Percentiles rank a stretch among this genome's conserved stretches.
Evolutionary conservation across 768 basidiomycete species (phyloP).

Genomic region (Tricholoma sp.): DNA sequence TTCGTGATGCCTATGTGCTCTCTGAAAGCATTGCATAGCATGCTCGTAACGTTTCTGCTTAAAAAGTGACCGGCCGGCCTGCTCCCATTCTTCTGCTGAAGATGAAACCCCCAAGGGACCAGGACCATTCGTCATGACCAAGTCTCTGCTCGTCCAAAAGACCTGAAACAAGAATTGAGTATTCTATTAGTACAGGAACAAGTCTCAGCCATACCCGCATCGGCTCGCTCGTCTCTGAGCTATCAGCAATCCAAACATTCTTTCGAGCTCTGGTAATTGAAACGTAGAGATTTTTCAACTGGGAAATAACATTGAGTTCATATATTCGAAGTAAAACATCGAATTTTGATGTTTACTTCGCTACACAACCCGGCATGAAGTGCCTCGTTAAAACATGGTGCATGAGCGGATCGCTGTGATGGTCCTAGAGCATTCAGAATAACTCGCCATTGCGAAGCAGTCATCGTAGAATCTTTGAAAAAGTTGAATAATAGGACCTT

Average conservation of each 20-base stretch:
- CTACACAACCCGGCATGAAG: conserved; percentile 52
- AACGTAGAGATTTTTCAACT: conserved; percentile 69
- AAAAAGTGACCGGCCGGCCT: conserved; percentile 29
- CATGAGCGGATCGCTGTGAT: conserved; percentile 5
- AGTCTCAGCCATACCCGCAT: conserved; percentile 42
- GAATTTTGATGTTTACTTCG: conserved; percentile 31
- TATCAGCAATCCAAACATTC: conserved; percentile 66
- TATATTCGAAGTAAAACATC: neutral
- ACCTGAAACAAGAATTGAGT: conserved; percentile 27
- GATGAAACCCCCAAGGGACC: conserved; percentile 49
- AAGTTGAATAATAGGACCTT: conserved; percentile 75
- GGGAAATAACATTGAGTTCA: neutral
- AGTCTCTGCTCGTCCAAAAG: conserved; percentile 43
- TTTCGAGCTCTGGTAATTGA: conserved; percentile 66
- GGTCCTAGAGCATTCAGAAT: conserved; percentile 24
- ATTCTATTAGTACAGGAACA: neutral
- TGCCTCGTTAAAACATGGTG: conserved; percentile 44
- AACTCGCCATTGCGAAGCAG: conserved; percentile 53
- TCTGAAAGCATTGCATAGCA: conserved; percentile 49
- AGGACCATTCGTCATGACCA: conserved; percentile 46
- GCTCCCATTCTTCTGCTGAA: conserved; percentile 33
- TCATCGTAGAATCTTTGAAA: conserved; percentile 57
- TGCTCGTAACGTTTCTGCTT: conserved; percentile 42
- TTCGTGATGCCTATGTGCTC: conserved; percentile 38
- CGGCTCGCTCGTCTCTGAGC: conserved; percentile 47